These are phyloP conservation scores for Pestalotiopsis sp. DNA, from an alignment of 2,329 filamentous ascomycete genomes.

Conservation along the genomic window DNA sequence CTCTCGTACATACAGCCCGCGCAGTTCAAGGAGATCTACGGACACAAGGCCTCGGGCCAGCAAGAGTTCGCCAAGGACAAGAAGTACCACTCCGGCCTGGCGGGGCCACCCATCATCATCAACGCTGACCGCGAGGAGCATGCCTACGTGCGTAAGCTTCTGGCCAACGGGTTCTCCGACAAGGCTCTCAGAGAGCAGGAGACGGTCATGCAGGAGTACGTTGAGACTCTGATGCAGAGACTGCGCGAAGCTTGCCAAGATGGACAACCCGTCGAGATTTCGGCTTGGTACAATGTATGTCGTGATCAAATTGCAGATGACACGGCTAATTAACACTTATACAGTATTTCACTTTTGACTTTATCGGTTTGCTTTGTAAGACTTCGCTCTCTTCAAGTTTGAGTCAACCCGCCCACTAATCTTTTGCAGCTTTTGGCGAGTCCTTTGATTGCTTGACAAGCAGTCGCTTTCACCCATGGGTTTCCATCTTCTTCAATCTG, in stretches of 20 bases:
- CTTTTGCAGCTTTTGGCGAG: slow-evolving; percentile 13
- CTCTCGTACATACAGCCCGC: slow-evolving; percentile 16
- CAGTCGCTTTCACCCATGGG: slow-evolving; percentile 13
- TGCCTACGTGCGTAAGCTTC: slow-evolving; percentile 15
- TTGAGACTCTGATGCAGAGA: slow-evolving; percentile 11
- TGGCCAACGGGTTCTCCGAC: slow-evolving; percentile 17
- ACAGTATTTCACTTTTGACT: slow-evolving; percentile 17
- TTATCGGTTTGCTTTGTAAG: slow-evolving; percentile 16
- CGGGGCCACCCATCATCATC: slow-evolving; percentile 9
- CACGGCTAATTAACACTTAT: neutral
- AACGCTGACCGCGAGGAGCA: slow-evolving; percentile 16
- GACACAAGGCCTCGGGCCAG: slow-evolving; percentile 11
- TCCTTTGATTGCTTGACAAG: slow-evolving; percentile 15
- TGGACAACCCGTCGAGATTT: slow-evolving; percentile 11
- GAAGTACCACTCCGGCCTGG: slow-evolving; percentile 18
- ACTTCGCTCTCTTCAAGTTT: neutral
- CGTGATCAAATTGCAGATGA: neutral
- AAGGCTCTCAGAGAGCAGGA: slow-evolving; percentile 18
- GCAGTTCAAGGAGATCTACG: slow-evolving; percentile 16
- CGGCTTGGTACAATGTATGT: slow-evolving; percentile 15
- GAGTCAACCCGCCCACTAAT: neutral
- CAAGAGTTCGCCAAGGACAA: slow-evolving; percentile 16
- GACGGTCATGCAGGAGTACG: slow-evolving; percentile 14
- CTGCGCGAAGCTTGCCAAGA: slow-evolving; percentile 12
- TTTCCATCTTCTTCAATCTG: slow-evolving; percentile 10